phyloP scores from a whole-genome alignment of 2,329 filamentous ascomycete genomes.

The Aspergillus calidoustus region DNA sequence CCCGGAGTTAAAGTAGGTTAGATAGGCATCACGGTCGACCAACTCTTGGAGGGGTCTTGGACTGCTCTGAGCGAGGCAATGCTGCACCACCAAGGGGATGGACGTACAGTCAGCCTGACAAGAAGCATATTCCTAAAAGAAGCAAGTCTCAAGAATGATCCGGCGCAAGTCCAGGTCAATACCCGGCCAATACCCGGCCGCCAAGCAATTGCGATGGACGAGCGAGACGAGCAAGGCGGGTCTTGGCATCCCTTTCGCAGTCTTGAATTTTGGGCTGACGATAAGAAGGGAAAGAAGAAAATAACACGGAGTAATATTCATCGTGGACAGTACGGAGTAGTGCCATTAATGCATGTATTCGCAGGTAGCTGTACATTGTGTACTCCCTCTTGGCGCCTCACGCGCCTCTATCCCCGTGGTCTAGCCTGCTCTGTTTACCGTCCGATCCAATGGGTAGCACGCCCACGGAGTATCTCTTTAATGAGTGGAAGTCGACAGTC shows the following conservation, averaged over 20 bases:
- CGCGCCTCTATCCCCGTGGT: neutral
- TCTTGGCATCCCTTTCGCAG: slow-evolving; percentile 12
- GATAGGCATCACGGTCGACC: neutral
- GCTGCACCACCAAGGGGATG: neutral
- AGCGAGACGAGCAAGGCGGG: slow-evolving; percentile 8
- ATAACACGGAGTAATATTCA: neutral
- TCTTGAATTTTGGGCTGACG: neutral
- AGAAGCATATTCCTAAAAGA: neutral
- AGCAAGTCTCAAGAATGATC: neutral
- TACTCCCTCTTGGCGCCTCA: slow-evolving; percentile 1
- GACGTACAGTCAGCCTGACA: neutral
- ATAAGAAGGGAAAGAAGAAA: neutral
- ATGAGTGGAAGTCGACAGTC: neutral
- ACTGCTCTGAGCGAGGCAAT: neutral
- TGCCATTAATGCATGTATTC: neutral
- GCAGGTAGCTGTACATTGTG: neutral
- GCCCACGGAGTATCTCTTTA: neutral
- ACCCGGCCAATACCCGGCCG: neutral
- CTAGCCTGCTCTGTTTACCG: slow-evolving; percentile 6
- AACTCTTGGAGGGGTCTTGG: neutral
- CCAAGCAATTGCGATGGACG: slow-evolving; percentile 12
- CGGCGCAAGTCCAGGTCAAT: neutral
- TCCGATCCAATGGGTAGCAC: slow-evolving; percentile 9
- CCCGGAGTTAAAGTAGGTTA: neutral
- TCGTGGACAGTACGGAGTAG: neutral